Evolutionary conservation across 495 filamentous ascomycete genomes (phyloP), one percentile per base, ranked within the genome.

Genomic region (Aspergillus asperescens): DNA sequence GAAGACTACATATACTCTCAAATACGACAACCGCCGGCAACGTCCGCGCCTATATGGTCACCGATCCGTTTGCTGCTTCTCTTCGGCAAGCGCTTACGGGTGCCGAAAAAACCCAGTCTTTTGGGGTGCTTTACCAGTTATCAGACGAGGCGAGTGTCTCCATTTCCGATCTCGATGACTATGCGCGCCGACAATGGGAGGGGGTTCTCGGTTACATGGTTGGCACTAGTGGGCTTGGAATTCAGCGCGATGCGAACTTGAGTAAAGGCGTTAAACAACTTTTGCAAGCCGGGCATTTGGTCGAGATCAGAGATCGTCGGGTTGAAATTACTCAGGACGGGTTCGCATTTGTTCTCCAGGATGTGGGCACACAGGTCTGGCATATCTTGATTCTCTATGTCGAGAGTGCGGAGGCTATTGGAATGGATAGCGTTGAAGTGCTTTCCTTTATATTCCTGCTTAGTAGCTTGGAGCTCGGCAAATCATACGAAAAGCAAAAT

Each of bases 291-390:
- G 90, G 93, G 0, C 77, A 83, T n/a, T 75, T 97, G 23, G 90
- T 98, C 24, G 83, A 88, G 59, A 72, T 79, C 10, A 73, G 75
- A 29, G 77, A 76, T 27, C 71, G 74, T 13, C 77, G 72, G 31
- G 75, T 80, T 16, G 79, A 76, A 3, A 98, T 98, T 55, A 97
- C 94, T 1, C 81, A 96, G 63, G 81, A 85, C 15, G 93, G 93
- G 5, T 98, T 98, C 62, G 87, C 88, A 1, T 98, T 98, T 57
- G 77, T 98, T 8, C 74, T 98, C 0, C 93, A 97, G 61, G 93
- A 96, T 60, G 82, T 90, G 53, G 96, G 95, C 63, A 88, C 90
- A 4, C 93, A 98, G 66, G 90, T 98, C 38, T 98, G 93, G 93
- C 88, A 88, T 23, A 78, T 98, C 20, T 76, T 98, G 5, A 86